Evolutionary conservation across 352 stramenopile species (phyloP).

Genomic region (Globisporangium alternatum): DNA sequence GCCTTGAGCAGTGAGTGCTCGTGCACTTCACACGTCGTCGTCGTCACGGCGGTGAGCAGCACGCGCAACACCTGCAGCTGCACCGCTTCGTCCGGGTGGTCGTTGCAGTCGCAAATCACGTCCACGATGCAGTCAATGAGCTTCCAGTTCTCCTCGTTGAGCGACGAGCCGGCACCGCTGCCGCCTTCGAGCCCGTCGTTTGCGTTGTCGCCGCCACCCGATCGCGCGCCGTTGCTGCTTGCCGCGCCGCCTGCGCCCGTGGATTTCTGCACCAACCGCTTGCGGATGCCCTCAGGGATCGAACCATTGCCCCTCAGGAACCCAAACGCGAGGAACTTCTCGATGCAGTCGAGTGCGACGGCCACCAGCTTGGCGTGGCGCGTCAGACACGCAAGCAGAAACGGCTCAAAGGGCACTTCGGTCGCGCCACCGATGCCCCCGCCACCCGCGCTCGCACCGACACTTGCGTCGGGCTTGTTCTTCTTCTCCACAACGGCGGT

Average conservation of each 20-base stretch:
- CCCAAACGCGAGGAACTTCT: constrained; percentile 89
- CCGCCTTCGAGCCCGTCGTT: constrained; percentile 19
- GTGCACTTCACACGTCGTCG: constrained; percentile 87
- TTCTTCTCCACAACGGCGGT: constrained; percentile 33
- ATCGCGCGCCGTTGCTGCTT: constrained; percentile 12
- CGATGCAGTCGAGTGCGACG: constrained; percentile 84
- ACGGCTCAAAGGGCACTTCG: constrained; percentile 73
- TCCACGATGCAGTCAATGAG: constrained; percentile 88
- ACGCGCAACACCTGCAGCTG: constrained; percentile 93
- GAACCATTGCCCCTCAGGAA: constrained; percentile 66
- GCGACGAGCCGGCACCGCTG: constrained; percentile 15
- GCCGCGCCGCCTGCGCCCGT: constrained; percentile 13
- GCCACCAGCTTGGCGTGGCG: constrained; percentile 75
- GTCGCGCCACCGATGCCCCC: constrained; percentile 27
- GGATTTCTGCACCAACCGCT: constrained; percentile 61
- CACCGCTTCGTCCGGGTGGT: constrained; percentile 88
- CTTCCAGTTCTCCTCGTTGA: constrained; percentile 59
- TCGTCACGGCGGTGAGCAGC: constrained; percentile 90
- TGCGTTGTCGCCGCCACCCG: constrained; percentile 3
- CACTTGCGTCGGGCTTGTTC: constrained; percentile 15
- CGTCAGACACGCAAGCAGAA: constrained; percentile 69
- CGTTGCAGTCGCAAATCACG: constrained; percentile 88
- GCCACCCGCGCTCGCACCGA: neutral
- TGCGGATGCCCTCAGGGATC: constrained; percentile 61
- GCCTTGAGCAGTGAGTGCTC: constrained; percentile 93